phyloP scores from a whole-genome alignment of 495 filamentous ascomycete genomes.

The Viridothelium virens region DNA sequence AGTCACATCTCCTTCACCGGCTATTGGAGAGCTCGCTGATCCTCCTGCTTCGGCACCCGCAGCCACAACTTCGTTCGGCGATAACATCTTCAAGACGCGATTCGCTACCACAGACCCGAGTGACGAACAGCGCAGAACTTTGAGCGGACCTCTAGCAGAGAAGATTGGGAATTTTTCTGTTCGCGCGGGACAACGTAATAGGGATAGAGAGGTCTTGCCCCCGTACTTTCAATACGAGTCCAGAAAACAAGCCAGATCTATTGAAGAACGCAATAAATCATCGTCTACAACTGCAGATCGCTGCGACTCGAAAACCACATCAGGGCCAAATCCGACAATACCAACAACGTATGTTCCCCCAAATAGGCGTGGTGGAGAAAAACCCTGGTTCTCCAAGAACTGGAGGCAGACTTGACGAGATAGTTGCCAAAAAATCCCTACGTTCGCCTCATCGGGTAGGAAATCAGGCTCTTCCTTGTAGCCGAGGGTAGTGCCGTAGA shows the following conservation, averaged over 20 bases:
- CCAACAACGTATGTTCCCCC: background rate
- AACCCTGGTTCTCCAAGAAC: slow-evolving; percentile 7
- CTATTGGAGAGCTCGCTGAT: background rate
- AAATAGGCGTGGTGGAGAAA: background rate
- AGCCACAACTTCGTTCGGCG: background rate
- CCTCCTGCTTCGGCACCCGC: background rate
- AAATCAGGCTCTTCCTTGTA: no score
- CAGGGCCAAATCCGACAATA: background rate
- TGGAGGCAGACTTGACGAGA: slow-evolving; percentile 1
- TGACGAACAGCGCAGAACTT: background rate
- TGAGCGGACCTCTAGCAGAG: background rate
- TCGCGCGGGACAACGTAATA: no score
- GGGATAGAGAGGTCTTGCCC: no score
- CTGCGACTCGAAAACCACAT: background rate
- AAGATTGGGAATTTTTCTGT: background rate
- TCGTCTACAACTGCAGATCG: background rate
- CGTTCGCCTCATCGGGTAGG: no score
- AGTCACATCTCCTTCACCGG: background rate
- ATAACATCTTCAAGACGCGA: background rate
- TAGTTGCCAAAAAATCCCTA: background rate
- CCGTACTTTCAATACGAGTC: no score
- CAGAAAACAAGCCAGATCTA: no score
- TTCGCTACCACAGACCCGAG: background rate
- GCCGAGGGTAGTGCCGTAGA: no score
- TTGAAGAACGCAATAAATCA: no score